These are phyloP conservation scores for Tolypocladium paradoxum DNA, from an alignment of 2,329 filamentous ascomycete genomes.

Conservation along the genomic window DNA sequence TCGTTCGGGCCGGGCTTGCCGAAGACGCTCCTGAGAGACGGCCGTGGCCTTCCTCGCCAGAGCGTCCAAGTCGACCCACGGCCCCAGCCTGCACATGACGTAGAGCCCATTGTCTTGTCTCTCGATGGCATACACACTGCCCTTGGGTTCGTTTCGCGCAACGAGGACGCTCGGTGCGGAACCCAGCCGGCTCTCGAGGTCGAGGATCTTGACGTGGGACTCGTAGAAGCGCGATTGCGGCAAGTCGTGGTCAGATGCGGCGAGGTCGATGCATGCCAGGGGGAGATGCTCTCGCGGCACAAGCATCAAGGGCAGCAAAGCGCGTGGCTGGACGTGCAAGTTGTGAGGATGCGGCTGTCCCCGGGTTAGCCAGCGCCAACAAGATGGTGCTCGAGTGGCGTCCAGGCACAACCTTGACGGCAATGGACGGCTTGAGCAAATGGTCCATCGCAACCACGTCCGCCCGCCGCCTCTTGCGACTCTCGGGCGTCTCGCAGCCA, in stretches of 20 bases:
- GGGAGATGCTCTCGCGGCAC: constrained; percentile 49
- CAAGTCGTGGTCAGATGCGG: constrained; percentile 36
- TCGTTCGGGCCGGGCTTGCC: constrained; percentile 8
- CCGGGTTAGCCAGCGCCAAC: constrained; percentile 8
- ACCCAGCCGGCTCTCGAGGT: constrained; percentile 50
- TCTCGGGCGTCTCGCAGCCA: constrained; percentile 12
- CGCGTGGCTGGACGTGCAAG: constrained; percentile 40
- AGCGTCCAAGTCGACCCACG: constrained; percentile 51
- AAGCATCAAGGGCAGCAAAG: constrained; percentile 50
- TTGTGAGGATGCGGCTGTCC: constrained; percentile 44
- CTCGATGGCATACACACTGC: constrained; percentile 53
- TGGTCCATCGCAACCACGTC: constrained; percentile 34
- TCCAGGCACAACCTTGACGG: constrained; percentile 34
- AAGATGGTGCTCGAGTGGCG: not conserved
- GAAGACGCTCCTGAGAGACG: constrained; percentile 19
- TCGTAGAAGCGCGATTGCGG: constrained; percentile 47
- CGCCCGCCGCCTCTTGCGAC: constrained; percentile 24
- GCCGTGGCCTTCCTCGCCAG: constrained; percentile 39
- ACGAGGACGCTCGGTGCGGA: constrained; percentile 46
- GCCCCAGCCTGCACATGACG: constrained; percentile 55
- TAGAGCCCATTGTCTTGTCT: constrained; percentile 51
- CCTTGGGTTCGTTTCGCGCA: constrained; percentile 45
- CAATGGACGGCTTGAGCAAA: constrained; percentile 39
- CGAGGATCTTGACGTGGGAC: constrained; percentile 50
- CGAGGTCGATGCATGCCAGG: constrained; percentile 51